Percentiles rank a stretch among this genome's conserved stretches.
Conservation (phyloP, 345 rosid genomes). For the Erucastrum elatum region DNA sequence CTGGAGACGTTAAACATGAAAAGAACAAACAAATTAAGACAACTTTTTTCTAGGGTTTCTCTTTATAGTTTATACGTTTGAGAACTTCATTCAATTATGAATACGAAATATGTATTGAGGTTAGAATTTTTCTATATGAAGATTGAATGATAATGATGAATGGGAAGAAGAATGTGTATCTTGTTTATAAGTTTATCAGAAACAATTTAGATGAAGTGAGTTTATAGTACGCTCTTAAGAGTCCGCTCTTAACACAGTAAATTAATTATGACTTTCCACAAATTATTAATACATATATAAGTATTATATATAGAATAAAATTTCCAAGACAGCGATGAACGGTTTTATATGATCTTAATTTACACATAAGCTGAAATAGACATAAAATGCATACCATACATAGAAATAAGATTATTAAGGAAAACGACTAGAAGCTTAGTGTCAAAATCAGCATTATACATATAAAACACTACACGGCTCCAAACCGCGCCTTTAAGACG, state of each 20-base stretch:
- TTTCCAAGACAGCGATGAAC: not conserved
- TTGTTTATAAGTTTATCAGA: not conserved
- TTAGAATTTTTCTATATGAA: too few relatives aligned
- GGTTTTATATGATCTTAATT: not conserved
- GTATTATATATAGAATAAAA: not conserved
- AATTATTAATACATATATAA: not conserved
- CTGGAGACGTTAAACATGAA: not conserved
- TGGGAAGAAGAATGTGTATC: not conserved
- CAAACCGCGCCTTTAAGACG: not conserved
- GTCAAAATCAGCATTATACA: constrained; percentile 4
- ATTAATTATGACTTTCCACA: not conserved
- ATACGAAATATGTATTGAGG: too few relatives aligned
- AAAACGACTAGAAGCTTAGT: not conserved
- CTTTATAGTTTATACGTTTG: too few relatives aligned
- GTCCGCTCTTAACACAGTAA: not conserved
- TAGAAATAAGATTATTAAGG: not conserved
- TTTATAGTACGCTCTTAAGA: not conserved
- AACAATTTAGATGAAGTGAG: not conserved
- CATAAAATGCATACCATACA: not conserved
- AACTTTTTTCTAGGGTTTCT: not conserved
- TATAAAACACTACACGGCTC: not conserved
- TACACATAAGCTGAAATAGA: not conserved
- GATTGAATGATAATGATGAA: too few relatives aligned
- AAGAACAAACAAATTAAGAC: not conserved
- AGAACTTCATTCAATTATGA: too few relatives aligned